Evolutionary conservation across 2,329 filamentous ascomycete species (phyloP).

Genomic region (Akanthomyces dipterigenus): DNA sequence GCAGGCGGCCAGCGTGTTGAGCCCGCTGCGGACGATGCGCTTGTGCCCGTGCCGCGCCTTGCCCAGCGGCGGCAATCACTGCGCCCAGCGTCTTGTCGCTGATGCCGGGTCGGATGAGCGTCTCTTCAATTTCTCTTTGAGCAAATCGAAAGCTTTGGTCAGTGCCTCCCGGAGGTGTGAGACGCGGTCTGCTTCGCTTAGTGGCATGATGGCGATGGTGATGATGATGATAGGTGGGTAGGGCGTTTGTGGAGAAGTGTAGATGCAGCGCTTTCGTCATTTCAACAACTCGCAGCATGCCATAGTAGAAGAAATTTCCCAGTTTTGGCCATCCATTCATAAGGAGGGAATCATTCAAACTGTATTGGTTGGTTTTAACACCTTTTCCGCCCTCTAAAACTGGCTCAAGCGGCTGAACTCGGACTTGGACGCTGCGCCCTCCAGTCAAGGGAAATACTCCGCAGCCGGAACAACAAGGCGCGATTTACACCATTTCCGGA

Average conservation of each 20-base stretch:
- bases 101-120: constrained; percentile 39
- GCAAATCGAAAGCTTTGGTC: constrained; percentile 37
- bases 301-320: neutral
- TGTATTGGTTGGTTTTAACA: neutral
- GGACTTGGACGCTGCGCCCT: neutral
- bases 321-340: neutral
- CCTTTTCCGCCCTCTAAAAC: neutral
- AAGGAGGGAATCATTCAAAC: neutral
- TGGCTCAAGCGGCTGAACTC: neutral
- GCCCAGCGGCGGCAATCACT: constrained; percentile 35
- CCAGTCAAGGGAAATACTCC: neutral
- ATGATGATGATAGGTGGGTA: neutral
- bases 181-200: constrained; percentile 19
- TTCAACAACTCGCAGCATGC: neutral
- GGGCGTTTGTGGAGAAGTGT: neutral
- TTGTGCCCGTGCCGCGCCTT: constrained; percentile 37
- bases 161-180: constrained; percentile 38
- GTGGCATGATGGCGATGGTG: neutral
- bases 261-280: neutral
- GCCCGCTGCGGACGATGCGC: constrained; percentile 41
- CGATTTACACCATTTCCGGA: neutral
- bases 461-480: neutral
- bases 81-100: constrained; percentile 40
- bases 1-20: constrained; percentile 42
- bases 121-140: constrained; percentile 40